Conservation (phyloP, 1,284 basidiomycete genomes). For the Malassezia sympodialis region DNA sequence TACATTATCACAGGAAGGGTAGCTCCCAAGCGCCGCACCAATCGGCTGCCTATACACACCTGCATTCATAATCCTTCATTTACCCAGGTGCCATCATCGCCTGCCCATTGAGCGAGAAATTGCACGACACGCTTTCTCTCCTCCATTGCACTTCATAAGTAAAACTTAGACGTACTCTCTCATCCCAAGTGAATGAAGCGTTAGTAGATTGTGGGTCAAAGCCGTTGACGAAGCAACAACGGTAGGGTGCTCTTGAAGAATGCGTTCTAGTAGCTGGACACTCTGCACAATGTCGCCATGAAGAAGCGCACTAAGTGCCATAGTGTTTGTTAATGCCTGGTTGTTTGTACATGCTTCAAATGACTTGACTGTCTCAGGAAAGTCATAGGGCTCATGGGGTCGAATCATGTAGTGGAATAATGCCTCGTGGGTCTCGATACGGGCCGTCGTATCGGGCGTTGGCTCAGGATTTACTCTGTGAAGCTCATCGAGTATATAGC, state of each 20-base stretch:
- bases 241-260: not conserved
- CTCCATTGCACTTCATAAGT: not conserved
- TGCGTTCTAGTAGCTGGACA: not conserved
- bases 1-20: not conserved
- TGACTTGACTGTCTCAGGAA: not conserved
- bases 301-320: constrained; percentile 7
- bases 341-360: not conserved
- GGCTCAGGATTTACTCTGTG: not conserved
- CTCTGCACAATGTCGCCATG: constrained; percentile 3
- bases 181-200: constrained; percentile 5
- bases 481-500: not conserved
- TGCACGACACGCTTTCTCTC: constrained; percentile 3
- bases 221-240: not conserved
- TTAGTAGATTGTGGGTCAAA: constrained; percentile 4
- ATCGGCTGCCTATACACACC: not conserved
- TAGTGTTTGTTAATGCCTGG: constrained; percentile 2
- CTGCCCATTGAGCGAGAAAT: constrained; percentile 3
- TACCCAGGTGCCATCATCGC: constrained; percentile 6
- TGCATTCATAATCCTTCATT: not conserved
- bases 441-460: not conserved
- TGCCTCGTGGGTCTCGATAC: not conserved
- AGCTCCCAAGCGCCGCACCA: not conserved
- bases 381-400: not conserved
- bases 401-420: not conserved
- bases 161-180: not conserved